Evolutionary conservation across 306 rosid species (phyloP).

Genomic region (Vigna hirtella): DNA sequence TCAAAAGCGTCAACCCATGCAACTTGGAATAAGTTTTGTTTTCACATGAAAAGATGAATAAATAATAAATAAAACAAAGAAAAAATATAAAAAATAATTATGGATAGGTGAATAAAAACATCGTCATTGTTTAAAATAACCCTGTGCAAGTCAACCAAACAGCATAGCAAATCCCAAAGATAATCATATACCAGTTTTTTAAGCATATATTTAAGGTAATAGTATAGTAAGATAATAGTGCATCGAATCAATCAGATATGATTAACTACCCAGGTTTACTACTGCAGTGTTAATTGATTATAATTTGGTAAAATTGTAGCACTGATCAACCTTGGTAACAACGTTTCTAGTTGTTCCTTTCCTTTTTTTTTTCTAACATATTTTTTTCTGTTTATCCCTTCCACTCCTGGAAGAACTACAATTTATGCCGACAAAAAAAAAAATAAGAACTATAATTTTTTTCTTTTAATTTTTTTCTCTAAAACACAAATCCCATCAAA

Average conservation of each 20-base stretch:
- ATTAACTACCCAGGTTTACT: not conserved
- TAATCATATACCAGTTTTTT: not conserved
- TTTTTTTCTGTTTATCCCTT: not conserved
- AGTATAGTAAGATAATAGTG: not conserved
- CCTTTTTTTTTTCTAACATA: not conserved
- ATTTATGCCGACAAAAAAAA: too few species aligned
- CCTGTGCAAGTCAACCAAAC: not conserved
- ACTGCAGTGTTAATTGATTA: not conserved
- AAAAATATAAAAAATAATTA: not conserved
- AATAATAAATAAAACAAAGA: not conserved
- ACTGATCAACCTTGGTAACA: slow-evolving; percentile 33
- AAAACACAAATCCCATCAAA: not conserved
- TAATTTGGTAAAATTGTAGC: not conserved
- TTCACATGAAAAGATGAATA: not conserved
- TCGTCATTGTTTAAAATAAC: not conserved
- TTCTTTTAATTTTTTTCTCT: not conserved
- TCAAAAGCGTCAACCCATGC: not conserved
- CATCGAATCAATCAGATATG: not conserved
- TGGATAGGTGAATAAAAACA: too few species aligned
- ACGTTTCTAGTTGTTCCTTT: slow-evolving; percentile 1
- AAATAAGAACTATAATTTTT: not conserved
- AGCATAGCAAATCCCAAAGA: slow-evolving; percentile 30
- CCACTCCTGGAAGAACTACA: not conserved
- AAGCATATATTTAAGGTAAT: not conserved
- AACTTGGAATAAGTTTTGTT: not conserved